A percentile compares a stretch with the other conserved stretches of the same genome.
These are phyloP conservation scores for Zygosaccharomyces lentus DNA, from an alignment of 805 yeast genomes.

Conservation along the genomic window DNA sequence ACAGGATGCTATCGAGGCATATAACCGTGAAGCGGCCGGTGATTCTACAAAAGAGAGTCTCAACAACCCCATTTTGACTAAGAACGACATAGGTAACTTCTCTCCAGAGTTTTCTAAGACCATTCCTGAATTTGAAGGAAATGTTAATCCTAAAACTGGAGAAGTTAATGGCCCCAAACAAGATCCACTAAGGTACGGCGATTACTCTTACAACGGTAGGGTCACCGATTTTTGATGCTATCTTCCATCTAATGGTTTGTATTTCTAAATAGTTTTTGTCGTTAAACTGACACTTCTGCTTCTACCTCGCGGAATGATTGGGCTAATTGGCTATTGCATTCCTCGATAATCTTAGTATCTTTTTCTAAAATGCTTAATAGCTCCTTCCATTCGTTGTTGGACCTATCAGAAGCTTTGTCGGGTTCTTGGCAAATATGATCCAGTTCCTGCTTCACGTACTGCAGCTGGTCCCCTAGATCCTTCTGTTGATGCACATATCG, in stretches of 20 bases:
- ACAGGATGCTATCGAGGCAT: conserved; percentile 72
- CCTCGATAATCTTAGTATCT: conserved; percentile 32
- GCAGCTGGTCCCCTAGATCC: conserved; percentile 29
- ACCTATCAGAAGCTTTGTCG: conserved; percentile 1
- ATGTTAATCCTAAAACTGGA: conserved; percentile 87
- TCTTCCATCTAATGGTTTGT: background rate
- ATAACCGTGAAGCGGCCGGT: conserved; percentile 47
- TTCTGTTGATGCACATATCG: conserved; percentile 29
- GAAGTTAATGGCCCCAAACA: conserved; percentile 97
- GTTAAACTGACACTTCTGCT: background rate
- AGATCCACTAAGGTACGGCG: conserved; percentile 88
- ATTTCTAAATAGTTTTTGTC: background rate
- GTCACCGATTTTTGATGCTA: conserved; percentile 80
- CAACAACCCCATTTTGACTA: conserved; percentile 36
- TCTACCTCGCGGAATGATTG: conserved; percentile 10
- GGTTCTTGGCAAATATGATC: conserved; percentile 11
- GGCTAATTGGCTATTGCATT: conserved; percentile 21
- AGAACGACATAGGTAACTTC: conserved; percentile 56
- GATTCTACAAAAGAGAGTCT: conserved; percentile 31
- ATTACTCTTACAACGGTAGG: conserved; percentile 93
- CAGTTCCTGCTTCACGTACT: conserved; percentile 29
- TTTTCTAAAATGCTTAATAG: conserved; percentile 32
- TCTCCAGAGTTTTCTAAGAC: conserved; percentile 70
- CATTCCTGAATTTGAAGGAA: conserved; percentile 94
- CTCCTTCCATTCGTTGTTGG: conserved; percentile 32